Evolutionary conservation across 2,329 filamentous ascomycete species (phyloP).

Genomic region (Periconia sp.): DNA sequence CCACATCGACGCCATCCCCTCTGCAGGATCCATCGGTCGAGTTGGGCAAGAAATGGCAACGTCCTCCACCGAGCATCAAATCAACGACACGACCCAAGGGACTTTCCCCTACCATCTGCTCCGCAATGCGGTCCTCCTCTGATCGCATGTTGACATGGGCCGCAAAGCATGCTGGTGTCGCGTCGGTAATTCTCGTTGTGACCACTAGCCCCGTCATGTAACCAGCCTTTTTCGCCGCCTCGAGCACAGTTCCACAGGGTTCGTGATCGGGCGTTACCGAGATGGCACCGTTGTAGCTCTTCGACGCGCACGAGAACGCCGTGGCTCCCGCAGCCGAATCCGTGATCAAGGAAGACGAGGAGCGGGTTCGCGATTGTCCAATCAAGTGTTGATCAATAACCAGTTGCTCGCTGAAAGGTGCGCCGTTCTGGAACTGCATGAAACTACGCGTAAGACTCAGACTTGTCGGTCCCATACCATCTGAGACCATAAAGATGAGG

Average conservation of each 20-base stretch:
- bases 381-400: conserved; percentile 87
- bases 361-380: conserved; percentile 86
- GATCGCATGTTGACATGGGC: conserved; percentile 80
- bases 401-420: conserved; percentile 78
- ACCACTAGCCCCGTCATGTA: conserved; percentile 94
- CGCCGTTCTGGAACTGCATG: conserved; percentile 75
- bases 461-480: conserved; percentile 96
- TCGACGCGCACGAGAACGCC: conserved; percentile 88
- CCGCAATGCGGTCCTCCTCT: conserved; percentile 88
- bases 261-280: conserved; percentile 82
- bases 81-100: conserved; percentile 88
- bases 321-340: conserved; percentile 98
- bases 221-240: conserved; percentile 89
- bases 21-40: conserved; percentile 81
- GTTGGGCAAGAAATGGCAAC: conserved; percentile 92
- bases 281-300: conserved; percentile 98
- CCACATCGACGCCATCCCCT: conserved; percentile 76
- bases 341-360: conserved; percentile 83
- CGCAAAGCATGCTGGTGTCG: conserved; percentile 94
- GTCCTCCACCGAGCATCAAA: conserved; percentile 88
- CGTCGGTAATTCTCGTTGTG: conserved; percentile 93
- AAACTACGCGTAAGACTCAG: conserved; percentile 86
- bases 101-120: conserved; percentile 89
- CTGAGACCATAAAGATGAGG: conserved; percentile 98
- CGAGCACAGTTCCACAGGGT: conserved; percentile 89